Conservation (phyloP, 768 basidiomycete species). For the Myochromella boudieri region DNA sequence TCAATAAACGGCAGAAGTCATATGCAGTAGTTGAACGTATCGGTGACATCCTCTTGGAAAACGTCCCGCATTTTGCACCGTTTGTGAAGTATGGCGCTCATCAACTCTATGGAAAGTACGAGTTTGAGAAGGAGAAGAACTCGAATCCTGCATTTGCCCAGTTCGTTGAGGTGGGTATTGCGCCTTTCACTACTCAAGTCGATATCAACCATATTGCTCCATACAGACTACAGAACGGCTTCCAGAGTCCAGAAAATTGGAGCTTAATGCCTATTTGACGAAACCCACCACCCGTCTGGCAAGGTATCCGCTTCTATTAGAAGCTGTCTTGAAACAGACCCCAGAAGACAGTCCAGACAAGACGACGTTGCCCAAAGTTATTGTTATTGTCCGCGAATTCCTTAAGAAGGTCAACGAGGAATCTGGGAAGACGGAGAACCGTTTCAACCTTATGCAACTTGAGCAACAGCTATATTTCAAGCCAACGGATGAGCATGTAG, state of each 20-base stretch:
- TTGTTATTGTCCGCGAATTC: slow-evolving; percentile 78
- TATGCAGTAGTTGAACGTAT: slow-evolving; percentile 92
- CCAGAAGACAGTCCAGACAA: slow-evolving; percentile 90
- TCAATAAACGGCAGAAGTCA: slow-evolving; percentile 93
- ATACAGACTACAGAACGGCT: slow-evolving; percentile 84
- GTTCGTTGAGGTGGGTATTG: slow-evolving; percentile 84
- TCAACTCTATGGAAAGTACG: slow-evolving; percentile 97
- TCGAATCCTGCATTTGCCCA: slow-evolving; percentile 89
- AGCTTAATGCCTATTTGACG: slow-evolving; percentile 96
- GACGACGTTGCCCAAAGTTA: slow-evolving; percentile 68
- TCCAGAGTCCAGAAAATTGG: slow-evolving; percentile 94
- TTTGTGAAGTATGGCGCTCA: slow-evolving; percentile 96
- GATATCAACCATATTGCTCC: background rate
- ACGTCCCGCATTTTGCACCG: slow-evolving; percentile 84
- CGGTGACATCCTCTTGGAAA: slow-evolving; percentile 87
- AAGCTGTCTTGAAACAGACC: slow-evolving; percentile 90
- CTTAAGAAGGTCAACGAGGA: slow-evolving; percentile 88
- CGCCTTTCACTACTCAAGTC: background rate
- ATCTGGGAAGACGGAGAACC: slow-evolving; percentile 93
- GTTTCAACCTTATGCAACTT: slow-evolving; percentile 92
- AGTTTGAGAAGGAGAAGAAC: slow-evolving; percentile 98
- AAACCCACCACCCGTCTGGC: slow-evolving; percentile 97
- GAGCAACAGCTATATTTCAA: slow-evolving; percentile 90
- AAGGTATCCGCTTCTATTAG: slow-evolving; percentile 91
- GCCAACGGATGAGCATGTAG: slow-evolving; percentile 86